Evolutionary conservation across 2,329 filamentous ascomycete genomes (phyloP), one percentile per base, ranked within the genome.

Genomic region (Colletotrichum tropicicola): DNA sequence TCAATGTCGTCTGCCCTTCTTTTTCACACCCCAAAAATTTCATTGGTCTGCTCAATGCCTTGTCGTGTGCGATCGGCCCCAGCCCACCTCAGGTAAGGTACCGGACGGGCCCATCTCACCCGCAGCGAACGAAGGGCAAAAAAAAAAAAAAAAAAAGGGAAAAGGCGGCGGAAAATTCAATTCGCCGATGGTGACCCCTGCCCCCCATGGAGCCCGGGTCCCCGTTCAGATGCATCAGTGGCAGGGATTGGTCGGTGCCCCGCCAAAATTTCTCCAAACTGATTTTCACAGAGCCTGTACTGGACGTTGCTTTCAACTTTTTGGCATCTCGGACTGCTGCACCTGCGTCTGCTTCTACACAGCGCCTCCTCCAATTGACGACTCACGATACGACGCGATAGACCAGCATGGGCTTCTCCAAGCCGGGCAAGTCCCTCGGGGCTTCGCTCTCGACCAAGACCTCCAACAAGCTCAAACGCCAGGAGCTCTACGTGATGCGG

Each of bases 391-490:
- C 3, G 30, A 35, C 30, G 30, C 9, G 9, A 35, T 6, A 35
- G 15, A 35, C 9, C 3, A 59, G 30, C n/a, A 68, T 68, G 67
- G 67, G 67, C 43, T 67, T 63, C 60, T 55, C 52, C 51, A 68
- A 58, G 60, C 59, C 59, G 43, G 68, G 68, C 52, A 67, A 64
- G 17, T 65, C 67, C 52, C 72, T 72, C 21, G 69, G 73, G 54
- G 68, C 62, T 23, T 77, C 76, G 17, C 70, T 78, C 37, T 75
- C 82, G 57, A 75, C 83, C 44, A 84, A 81, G 71, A 78, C 89
- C 2, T 85, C 84, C 66, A 97, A 97, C 80, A 98, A 97, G 78
- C 80, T 92, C 21, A 90, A 90, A 74, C 87, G 96, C 67, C 87
- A 96, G 75, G 85, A 91, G 71, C 86, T 95, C 65, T 91, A 94